These are phyloP conservation scores for Chlorella ohadii DNA, from an alignment of 139 green algal genomes.

Conservation along the genomic window DNA sequence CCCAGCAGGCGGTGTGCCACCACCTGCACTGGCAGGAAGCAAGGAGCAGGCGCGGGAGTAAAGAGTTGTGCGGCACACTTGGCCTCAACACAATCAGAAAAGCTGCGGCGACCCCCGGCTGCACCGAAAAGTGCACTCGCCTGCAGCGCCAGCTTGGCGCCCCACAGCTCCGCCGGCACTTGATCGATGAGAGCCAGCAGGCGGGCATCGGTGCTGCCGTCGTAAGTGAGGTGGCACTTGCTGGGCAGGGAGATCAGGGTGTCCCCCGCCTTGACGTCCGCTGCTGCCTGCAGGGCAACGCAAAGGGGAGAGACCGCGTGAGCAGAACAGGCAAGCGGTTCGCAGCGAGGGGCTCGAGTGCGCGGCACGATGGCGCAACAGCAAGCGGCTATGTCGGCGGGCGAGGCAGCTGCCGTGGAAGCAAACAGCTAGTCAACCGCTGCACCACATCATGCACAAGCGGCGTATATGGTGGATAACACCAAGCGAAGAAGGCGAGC, in stretches of 20 bases:
- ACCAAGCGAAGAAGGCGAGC: no score
- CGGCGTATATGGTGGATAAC: no score
- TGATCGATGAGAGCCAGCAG: conserved; percentile 70
- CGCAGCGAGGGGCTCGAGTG: no score
- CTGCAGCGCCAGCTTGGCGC: conserved; percentile 63
- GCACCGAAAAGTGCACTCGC: not conserved
- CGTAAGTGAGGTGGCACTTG: conserved; percentile 74
- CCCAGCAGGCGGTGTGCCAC: conserved; percentile 64
- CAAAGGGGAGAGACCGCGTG: not conserved
- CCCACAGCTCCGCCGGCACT: conserved; percentile 83
- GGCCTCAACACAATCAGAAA: no score
- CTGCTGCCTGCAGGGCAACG: not conserved
- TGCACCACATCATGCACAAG: no score
- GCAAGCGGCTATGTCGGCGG: no score
- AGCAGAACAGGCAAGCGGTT: not conserved
- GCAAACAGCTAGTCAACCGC: no score
- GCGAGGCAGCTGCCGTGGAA: no score
- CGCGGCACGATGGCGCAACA: no score
- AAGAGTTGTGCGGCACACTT: no score
- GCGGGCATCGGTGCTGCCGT: conserved; percentile 44
- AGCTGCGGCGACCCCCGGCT: no score
- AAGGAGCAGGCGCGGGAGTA: no score
- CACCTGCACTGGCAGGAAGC: conserved; percentile 55
- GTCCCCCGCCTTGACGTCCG: not conserved
- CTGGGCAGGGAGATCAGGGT: conserved; percentile 37